Percentiles rank a stretch among this genome's conserved stretches.
Evolutionary conservation across 2,329 filamentous ascomycete species (phyloP).

Genomic region (Pseudocercospora fuligena): DNA sequence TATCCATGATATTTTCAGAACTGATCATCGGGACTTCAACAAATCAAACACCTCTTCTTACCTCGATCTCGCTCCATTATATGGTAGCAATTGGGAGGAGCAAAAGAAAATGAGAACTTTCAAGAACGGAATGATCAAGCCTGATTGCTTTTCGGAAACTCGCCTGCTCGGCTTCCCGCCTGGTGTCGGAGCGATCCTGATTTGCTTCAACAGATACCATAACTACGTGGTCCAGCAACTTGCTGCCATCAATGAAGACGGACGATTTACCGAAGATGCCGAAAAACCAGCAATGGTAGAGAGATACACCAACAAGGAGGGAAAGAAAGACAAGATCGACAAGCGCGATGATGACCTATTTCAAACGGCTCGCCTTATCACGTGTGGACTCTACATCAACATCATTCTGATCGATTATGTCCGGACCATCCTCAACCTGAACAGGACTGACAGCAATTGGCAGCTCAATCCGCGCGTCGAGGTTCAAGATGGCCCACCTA

Average conservation of each 20-base stretch:
- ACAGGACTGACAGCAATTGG: slow-evolving; percentile 50
- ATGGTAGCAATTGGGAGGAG: slow-evolving; percentile 70
- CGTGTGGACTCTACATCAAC: slow-evolving; percentile 59
- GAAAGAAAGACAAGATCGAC: slow-evolving; percentile 28
- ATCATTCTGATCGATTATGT: slow-evolving; percentile 60
- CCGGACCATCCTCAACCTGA: slow-evolving; percentile 57
- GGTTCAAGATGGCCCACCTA: slow-evolving; percentile 44
- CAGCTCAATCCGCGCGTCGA: slow-evolving; percentile 50
- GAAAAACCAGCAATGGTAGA: slow-evolving; percentile 43
- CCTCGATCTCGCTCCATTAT: slow-evolving; percentile 73
- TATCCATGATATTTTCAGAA: slow-evolving; percentile 67
- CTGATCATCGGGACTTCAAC: slow-evolving; percentile 65
- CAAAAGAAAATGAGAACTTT: slow-evolving; percentile 69
- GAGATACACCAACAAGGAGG: slow-evolving; percentile 39
- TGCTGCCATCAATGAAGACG: slow-evolving; percentile 82
- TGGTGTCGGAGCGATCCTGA: slow-evolving; percentile 69
- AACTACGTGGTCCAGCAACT: slow-evolving; percentile 83
- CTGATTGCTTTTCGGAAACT: slow-evolving; percentile 71
- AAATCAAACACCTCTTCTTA: slow-evolving; percentile 74
- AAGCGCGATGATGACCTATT: slow-evolving; percentile 56
- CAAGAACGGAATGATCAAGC: slow-evolving; percentile 70
- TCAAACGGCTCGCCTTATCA: slow-evolving; percentile 57
- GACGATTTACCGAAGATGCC: slow-evolving; percentile 74
- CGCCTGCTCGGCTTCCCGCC: slow-evolving; percentile 69
- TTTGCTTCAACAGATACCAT: slow-evolving; percentile 77